Evolutionary conservation across 2,329 filamentous ascomycete genomes (phyloP).

Genomic region (Colletotrichum tofieldiae): DNA sequence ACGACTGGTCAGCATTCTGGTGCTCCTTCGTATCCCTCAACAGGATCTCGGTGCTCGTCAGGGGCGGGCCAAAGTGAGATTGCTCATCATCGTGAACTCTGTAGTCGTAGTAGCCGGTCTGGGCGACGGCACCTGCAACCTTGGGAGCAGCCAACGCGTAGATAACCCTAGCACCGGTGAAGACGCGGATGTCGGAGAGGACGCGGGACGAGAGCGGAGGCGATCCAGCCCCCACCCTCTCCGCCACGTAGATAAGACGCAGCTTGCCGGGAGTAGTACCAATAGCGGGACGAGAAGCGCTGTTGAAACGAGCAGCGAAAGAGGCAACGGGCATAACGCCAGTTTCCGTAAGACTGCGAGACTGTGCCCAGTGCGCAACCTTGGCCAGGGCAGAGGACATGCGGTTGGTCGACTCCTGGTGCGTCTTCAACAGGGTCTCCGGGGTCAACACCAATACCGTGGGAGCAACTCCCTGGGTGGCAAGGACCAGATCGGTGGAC

Average conservation of each 20-base stretch:
- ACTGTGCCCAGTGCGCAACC: slow-evolving; percentile 80
- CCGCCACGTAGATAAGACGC: slow-evolving; percentile 85
- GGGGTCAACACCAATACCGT: slow-evolving; percentile 88
- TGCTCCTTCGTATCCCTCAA: slow-evolving; percentile 74
- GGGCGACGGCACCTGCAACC: slow-evolving; percentile 91
- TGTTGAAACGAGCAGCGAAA: slow-evolving; percentile 63
- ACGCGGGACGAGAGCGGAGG: slow-evolving; percentile 78
- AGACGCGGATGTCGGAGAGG: slow-evolving; percentile 86
- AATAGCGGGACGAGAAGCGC: slow-evolving; percentile 70
- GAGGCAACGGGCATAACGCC: slow-evolving; percentile 82
- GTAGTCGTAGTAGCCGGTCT: slow-evolving; percentile 93
- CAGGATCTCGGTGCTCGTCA: slow-evolving; percentile 85
- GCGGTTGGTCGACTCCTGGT: slow-evolving; percentile 73
- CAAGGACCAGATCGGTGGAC: slow-evolving; percentile 79
- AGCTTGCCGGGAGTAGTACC: slow-evolving; percentile 80
- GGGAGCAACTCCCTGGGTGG: slow-evolving; percentile 82
- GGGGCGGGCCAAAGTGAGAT: slow-evolving; percentile 85
- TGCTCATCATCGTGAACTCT: slow-evolving; percentile 65
- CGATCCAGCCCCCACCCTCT: slow-evolving; percentile 75
- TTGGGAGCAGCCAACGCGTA: slow-evolving; percentile 87
- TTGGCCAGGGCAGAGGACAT: slow-evolving; percentile 76
- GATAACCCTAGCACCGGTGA: slow-evolving; percentile 83
- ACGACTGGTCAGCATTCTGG: slow-evolving; percentile 75
- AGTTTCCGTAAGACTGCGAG: slow-evolving; percentile 76
- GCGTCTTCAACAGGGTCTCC: slow-evolving; percentile 78